A percentile compares a stretch with the other conserved stretches of the same genome.
These are phyloP conservation scores for Hanseniaspora lindneri DNA, from an alignment of 805 yeast genomes.

Conservation along the genomic window DNA sequence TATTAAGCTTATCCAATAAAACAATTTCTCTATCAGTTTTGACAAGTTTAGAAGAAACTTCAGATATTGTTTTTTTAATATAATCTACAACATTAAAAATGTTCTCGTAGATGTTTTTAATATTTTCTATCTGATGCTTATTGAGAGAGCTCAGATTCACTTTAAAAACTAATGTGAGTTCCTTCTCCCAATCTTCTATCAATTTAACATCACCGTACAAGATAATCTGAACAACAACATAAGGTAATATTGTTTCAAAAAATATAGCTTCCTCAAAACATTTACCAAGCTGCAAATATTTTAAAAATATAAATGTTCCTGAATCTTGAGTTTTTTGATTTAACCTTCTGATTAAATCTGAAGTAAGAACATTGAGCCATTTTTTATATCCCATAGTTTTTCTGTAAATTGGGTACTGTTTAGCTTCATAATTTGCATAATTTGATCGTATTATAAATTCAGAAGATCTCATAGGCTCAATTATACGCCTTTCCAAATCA, in stretches of 20 bases:
- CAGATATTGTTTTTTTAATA: constrained; percentile 59
- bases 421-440: constrained; percentile 35
- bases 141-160: constrained; percentile 35
- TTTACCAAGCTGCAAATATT: constrained; percentile 10
- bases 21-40: constrained; percentile 28
- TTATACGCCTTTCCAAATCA: constrained; percentile 55
- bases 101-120: constrained; percentile 56
- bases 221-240: constrained; percentile 54
- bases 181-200: constrained; percentile 34
- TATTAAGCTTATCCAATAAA: constrained; percentile 31
- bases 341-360: constrained; percentile 45
- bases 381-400: constrained; percentile 42
- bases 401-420: constrained; percentile 54
- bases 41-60: constrained; percentile 26
- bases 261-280: constrained; percentile 37
- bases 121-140: constrained; percentile 46
- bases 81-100: constrained; percentile 74
- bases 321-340: background rate
- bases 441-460: constrained; percentile 52
- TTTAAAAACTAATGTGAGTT: constrained; percentile 48
- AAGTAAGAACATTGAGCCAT: constrained; percentile 65
- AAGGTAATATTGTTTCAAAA: constrained; percentile 64
- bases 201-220: constrained; percentile 35
- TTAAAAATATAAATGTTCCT: constrained; percentile 3
- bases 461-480: constrained; percentile 64